These are phyloP conservation scores for Wakefieldia striispora DNA, from an alignment of 768 basidiomycete species.

Conservation along the genomic window DNA sequence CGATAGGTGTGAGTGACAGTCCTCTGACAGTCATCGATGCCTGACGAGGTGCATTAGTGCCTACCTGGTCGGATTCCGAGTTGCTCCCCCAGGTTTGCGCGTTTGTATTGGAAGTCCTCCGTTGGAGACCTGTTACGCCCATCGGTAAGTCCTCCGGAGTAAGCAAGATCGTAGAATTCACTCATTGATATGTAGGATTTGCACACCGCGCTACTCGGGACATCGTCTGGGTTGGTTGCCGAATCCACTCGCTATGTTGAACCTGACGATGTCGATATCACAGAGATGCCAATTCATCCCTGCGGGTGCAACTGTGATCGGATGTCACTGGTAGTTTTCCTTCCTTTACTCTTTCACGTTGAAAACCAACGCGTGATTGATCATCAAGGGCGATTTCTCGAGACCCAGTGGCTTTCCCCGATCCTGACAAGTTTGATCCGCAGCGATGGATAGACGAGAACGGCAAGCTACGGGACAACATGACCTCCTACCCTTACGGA, in stretches of 20 bases:
- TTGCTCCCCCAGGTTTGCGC: conserved; percentile 35
- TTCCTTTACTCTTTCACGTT: not conserved
- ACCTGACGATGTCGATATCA: too few relatives aligned
- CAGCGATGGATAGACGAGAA: conserved; percentile 48
- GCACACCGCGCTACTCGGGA: conserved; percentile 62
- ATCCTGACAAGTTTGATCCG: conserved; percentile 52
- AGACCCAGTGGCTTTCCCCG: conserved; percentile 21
- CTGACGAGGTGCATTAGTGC: conserved; percentile 24
- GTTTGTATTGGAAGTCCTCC: conserved; percentile 34
- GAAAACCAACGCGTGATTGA: not conserved
- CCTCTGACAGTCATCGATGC: not conserved
- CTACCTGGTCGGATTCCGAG: conserved; percentile 34
- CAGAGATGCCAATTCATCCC: conserved; percentile 23
- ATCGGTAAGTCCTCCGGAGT: too few relatives aligned
- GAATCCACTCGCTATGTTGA: conserved; percentile 35
- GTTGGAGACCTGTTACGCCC: conserved; percentile 34
- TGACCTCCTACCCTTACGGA: conserved; percentile 47
- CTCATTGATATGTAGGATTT: conserved; percentile 42
- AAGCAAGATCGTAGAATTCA: too few relatives aligned
- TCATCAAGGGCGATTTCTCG: conserved; percentile 19
- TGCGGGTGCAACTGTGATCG: conserved; percentile 19
- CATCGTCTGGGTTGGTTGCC: conserved; percentile 48
- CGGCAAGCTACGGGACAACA: conserved; percentile 43
- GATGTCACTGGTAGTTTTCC: conserved; percentile 16
- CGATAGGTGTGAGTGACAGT: conserved; percentile 19